A percentile compares a stretch with the other conserved stretches of the same genome.
phyloP scores from a whole-genome alignment of 768 basidiomycete species.

The Ramaria sp. region DNA sequence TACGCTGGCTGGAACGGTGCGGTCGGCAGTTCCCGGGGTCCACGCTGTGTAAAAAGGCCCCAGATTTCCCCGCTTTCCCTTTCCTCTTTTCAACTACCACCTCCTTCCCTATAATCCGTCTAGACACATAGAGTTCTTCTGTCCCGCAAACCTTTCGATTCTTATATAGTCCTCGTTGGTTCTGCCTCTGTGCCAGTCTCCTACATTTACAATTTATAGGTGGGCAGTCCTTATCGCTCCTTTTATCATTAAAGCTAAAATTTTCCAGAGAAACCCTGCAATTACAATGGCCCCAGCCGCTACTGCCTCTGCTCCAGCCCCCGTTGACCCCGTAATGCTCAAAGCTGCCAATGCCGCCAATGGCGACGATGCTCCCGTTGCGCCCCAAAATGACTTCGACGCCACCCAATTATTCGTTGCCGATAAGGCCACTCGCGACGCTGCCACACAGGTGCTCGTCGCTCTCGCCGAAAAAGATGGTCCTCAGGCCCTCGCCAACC shows the following conservation, averaged over 20 bases:
- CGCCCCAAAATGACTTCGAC: conserved; percentile 54
- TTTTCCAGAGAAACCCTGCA: background rate
- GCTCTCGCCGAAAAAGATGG: conserved; percentile 77
- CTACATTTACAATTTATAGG: background rate
- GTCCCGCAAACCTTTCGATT: conserved; percentile 1
- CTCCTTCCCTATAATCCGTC: background rate
- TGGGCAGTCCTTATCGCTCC: background rate
- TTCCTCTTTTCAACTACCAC: background rate
- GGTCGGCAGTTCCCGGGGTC: background rate
- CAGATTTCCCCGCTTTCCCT: background rate
- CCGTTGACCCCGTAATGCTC: conserved; percentile 44
- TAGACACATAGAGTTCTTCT: conserved; percentile 2
- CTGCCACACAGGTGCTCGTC: conserved; percentile 60
- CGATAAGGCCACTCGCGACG: conserved; percentile 74
- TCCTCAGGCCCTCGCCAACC: conserved; percentile 59
- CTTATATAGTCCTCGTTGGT: conserved; percentile 3
- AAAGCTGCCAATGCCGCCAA: conserved; percentile 38
- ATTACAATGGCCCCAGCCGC: conserved; percentile 34
- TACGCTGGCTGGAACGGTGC: background rate
- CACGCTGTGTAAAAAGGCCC: background rate
- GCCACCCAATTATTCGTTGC: conserved; percentile 67
- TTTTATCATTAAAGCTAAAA: background rate
- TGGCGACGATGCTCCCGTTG: conserved; percentile 21
- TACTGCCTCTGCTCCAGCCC: conserved; percentile 39
- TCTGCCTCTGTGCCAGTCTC: background rate